Base-by-base conservation (phyloP, 345 rosid genomes). In the Corchorus olitorius region DNA sequence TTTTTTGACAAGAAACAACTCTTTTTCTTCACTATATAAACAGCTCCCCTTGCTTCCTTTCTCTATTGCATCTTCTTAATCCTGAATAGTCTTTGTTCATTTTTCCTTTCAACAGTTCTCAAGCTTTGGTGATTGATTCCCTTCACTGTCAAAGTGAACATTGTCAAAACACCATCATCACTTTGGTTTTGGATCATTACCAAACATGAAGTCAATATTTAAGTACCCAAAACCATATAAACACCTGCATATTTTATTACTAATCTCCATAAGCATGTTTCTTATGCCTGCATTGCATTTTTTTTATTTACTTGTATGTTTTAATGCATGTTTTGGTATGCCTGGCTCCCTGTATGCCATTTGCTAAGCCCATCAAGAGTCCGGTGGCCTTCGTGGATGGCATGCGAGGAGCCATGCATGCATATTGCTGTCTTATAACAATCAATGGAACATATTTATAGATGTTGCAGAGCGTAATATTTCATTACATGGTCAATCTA, bases 331-430 rank as follows among this genome's bases (percentile, higher is more conserved):
- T 56, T 65, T 56, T 22, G 77, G 77, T 59, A 75, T 87, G 90
- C 88, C 90, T 85, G 88, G 87, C 90, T 85, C 87, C 88, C 82
- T 83, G 87, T 79, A 87, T 84, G 90, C 90, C 87, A 82, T 80
- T 81, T 83, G 88, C 81, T 20, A 63, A 83, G 84, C 70, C 70
- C 79, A 82, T 77, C 88, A 77, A 33, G 48, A 65, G 55, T 9
- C 48, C n/a, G 84, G 62, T 85, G 86, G 81, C 59, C 84, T 80
- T 75, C 17, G 83, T 20, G 78, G 59, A 87, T 85, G 86, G 90
- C 90, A 75, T 85, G 82, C 88, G 76, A 80, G 90, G 87, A 84
- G 88, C 82, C 88, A 80, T 68, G 90, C 90, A 85, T 83, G 79
- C 80, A 41, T 52, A 27, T 13, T 77, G 60, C 5, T 35, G 13